Percentiles rank a stretch among this genome's conserved stretches.
Evolutionary conservation across 2,329 filamentous ascomycete species (phyloP).

Genomic region (Hypoxylon sp.): DNA sequence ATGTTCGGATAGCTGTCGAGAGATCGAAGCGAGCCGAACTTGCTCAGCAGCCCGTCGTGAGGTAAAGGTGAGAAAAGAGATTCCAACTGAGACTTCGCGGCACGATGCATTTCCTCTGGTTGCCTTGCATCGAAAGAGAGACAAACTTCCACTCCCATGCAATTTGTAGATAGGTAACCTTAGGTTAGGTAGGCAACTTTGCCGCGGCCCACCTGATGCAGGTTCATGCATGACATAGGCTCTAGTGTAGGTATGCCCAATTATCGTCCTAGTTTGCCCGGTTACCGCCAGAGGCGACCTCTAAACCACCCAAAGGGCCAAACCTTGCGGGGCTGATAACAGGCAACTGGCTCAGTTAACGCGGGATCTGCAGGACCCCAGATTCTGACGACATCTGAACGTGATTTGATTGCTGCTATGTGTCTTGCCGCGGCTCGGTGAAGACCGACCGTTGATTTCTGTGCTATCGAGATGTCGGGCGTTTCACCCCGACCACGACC

Average conservation of each 20-base stretch:
- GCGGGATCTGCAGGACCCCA: conserved; percentile 37
- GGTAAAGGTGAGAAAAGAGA: conserved; percentile 17
- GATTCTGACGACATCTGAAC: conserved; percentile 29
- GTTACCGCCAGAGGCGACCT: conserved; percentile 33
- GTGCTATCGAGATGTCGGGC: conserved; percentile 44
- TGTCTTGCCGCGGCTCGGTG: conserved; percentile 30
- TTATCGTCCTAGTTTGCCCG: conserved; percentile 36
- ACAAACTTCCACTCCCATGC: conserved; percentile 29
- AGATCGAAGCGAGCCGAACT: conserved; percentile 17
- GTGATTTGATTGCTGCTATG: conserved; percentile 23
- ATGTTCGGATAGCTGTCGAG: conserved; percentile 16
- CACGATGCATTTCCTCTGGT: conserved; percentile 28
- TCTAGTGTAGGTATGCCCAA: conserved; percentile 29
- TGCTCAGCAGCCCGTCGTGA: conserved; percentile 10
- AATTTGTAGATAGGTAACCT: conserved; percentile 36
- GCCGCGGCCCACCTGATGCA: conserved; percentile 41
- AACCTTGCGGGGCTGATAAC: conserved; percentile 31
- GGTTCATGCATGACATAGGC: conserved; percentile 43
- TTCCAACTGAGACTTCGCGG: conserved; percentile 23
- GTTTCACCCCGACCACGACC: conserved; percentile 92
- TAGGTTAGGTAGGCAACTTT: conserved; percentile 40
- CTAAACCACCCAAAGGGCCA: conserved; percentile 22
- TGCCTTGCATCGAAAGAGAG: conserved; percentile 27
- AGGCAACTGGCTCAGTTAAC: conserved; percentile 35
- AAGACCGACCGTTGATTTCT: conserved; percentile 30